phyloP scores from a whole-genome alignment of 2,329 filamentous ascomycete species.

The Fusarium piperis region DNA sequence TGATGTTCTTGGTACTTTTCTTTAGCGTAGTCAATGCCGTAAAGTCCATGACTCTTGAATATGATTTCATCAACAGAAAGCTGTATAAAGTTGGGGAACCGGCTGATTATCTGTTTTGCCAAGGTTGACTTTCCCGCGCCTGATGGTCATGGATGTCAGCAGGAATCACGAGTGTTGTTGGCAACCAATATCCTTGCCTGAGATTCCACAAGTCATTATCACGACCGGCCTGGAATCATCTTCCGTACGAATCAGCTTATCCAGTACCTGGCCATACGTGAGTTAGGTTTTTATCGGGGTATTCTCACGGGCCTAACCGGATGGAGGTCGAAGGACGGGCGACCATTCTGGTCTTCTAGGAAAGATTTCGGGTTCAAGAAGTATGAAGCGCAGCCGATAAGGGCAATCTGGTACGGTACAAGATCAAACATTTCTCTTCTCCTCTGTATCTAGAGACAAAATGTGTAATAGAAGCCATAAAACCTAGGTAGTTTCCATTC shows the following conservation, averaged over 20 bases:
- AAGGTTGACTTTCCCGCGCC: slow-evolving; percentile 11
- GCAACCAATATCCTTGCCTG: not conserved
- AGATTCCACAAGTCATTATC: not conserved
- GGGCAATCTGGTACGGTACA: too few species aligned
- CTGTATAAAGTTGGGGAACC: not conserved
- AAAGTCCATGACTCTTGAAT: not conserved
- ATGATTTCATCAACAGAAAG: not conserved
- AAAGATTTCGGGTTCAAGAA: not conserved
- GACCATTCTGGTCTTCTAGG: not conserved
- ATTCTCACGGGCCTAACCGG: not conserved
- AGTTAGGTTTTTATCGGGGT: not conserved
- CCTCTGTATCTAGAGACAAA: not conserved
- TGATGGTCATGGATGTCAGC: not conserved
- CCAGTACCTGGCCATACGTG: not conserved
- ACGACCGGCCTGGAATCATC: not conserved
- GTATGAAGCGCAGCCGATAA: not conserved
- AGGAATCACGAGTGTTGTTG: not conserved
- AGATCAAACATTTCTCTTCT: too few species aligned
- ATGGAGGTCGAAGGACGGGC: not conserved
- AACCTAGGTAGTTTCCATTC: not conserved
- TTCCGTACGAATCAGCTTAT: not conserved
- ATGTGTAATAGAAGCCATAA: not conserved
- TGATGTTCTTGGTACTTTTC: not conserved
- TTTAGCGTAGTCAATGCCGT: not conserved
- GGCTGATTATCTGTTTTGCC: not conserved